Base-by-base conservation (phyloP, 805 yeast genomes). In the Candida insectorum region DNA sequence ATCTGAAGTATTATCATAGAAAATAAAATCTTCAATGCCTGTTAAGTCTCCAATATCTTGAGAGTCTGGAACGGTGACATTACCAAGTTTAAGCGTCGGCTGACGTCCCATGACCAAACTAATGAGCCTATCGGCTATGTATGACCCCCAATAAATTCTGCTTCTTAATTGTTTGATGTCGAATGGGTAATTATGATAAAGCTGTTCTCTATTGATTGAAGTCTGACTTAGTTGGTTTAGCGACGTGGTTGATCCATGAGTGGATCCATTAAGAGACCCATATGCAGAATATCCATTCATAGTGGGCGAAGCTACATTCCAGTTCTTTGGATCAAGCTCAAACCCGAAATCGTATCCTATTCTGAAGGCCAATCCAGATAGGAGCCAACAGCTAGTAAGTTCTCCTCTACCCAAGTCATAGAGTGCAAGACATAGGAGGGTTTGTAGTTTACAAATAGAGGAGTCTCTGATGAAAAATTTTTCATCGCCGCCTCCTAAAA, bases 331-430 rank as follows among this genome's bases (percentile, higher is more conserved):
- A 28, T 40, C 44, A 12, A 37, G 27, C 21, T 43, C 47, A 24
- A 43, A 43, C 7, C 45, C 48, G 16, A 41, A 26, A 21, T 44
- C 44, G 16, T 33, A 34, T 6, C 48, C 48, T 24, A 39, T 31
- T 29, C 48, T 34, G 25, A 44, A 38, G 2, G 44, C 48, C 18
- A 44, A 21, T 9, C 48, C 48, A 6, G 48, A 33, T 6, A 44
- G 32, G 24, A 38, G 22, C 48, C 48, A 44, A 12, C 44, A 38
- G 21, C 44, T 43, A 3, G 47, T 40, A 12, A 43, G 27, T 18
- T 39, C 41, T 1, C 44, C 47, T 29, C 40, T 33, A 2, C 44
- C 41, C 16, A 40, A 33, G 24, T 43, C 47, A 25, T 40, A 43
- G 9, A 40, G 21, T 4, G 47, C 35, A 9, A 43, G 26, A 30